Evolutionary conservation across 805 yeast species (phyloP), one percentile per base, ranked within the genome.

Genomic region (Candida railenensis): DNA sequence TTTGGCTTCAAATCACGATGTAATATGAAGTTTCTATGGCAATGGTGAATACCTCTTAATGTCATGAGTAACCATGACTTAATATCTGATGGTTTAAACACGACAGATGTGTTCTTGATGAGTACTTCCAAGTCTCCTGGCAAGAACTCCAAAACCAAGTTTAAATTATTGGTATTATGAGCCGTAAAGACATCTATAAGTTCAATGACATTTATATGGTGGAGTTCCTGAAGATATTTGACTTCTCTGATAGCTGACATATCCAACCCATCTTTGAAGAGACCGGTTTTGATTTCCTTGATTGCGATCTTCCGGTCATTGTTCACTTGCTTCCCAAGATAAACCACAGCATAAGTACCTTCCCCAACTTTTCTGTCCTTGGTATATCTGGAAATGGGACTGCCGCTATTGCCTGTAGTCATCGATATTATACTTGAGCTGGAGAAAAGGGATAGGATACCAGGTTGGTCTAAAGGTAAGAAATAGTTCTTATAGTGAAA

Each of bases 291-390:
- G 74, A 94, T 94, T 71, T 90, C 97, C 61, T 94, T 94, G 49
- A 95, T 85, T 53, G 99, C 99, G 30, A 94, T 85, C 43, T 76
- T 73, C 45, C 91, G 66, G 4, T 63, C 67, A 42, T 66, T 64
- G 22, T 81, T 76, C 11, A 72, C 54, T 59, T 86, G 86, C 36
- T 76, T 81, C 1, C 98, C 98, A 14, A 91, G 74, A 58, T 84
- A 89, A 4, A 94, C 99, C 46, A 91, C 96, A 40, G 99, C 99
- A 71, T 92, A 94, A 0, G 99, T 94, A 67, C 99, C 99, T 69
- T 94, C 99, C 61, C 99, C 99, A 22, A 94, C 97, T 61, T 90
- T 91, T 53, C 80, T 82, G 47, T 90, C 96, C 47, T 73, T 73
- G 25, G 76, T 62, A 54, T 73, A 73, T 41, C 60, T 59, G 25